Conservation (phyloP, 257 asterid species). For the Linaria vulgaris region DNA sequence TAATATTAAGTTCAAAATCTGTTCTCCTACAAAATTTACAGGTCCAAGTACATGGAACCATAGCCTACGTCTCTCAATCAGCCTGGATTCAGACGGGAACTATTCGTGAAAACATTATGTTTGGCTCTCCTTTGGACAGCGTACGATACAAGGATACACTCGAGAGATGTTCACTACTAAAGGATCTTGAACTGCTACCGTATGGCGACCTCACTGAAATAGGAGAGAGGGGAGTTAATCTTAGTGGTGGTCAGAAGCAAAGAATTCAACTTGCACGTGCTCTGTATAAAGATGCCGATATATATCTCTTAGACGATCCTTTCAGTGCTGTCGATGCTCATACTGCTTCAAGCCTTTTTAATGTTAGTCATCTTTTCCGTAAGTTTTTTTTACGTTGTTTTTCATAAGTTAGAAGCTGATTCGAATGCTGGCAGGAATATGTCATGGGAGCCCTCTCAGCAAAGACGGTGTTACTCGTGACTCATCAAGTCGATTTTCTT, state of each 20-base stretch:
- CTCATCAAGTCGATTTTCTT: constrained; percentile 98
- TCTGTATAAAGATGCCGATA: constrained; percentile 77
- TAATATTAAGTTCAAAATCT: no score
- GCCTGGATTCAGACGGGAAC: constrained; percentile 99
- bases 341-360: constrained; percentile 81
- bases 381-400: neutral
- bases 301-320: constrained; percentile 90
- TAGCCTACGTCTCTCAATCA: constrained; percentile 89
- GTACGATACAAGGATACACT: constrained; percentile 67
- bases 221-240: constrained; percentile 97
- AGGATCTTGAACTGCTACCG: constrained; percentile 86
- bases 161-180: constrained; percentile 68
- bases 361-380: constrained; percentile 36
- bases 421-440: constrained; percentile 59
- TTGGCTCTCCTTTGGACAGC: constrained; percentile 62
- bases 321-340: constrained; percentile 98
- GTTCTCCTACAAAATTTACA: constrained; percentile 34
- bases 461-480: constrained; percentile 84
- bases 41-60: constrained; percentile 69
- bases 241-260: constrained; percentile 96
- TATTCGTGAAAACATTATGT: constrained; percentile 76
- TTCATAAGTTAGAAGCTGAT: constrained; percentile 7
- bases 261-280: constrained; percentile 97
- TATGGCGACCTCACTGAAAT: constrained; percentile 89
- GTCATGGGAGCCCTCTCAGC: constrained; percentile 74